Evolutionary conservation across 805 yeast genomes (phyloP), one percentile per base, ranked within the genome.

Genomic region (Candida endomychidarum): DNA sequence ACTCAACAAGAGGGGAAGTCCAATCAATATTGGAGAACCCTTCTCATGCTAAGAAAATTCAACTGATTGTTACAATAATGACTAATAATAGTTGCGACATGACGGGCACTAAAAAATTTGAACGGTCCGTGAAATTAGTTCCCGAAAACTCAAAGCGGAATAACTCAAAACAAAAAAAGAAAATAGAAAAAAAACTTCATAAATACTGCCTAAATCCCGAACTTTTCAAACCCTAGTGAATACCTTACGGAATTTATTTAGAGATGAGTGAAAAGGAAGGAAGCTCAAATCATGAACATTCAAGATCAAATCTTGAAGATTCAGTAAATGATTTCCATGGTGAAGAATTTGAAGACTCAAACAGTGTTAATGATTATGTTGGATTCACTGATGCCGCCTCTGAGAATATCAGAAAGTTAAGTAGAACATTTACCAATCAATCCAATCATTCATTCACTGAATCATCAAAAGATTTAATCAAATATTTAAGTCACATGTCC

Each of bases 401-500:
- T 50, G 25, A 53, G 48, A 42, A 34, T 12, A 12, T 51, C 44
- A 41, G 34, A 18, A 35, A 45, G 2, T 35, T 48, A 9, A 48
- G 49, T 21, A 45, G 63, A 29, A 46, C 46, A 7, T 31, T 42
- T 20, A 43, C 49, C n/a, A 42, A 40, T 15, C 47, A 40, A 22
- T 37, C 45, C 10, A 47, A 45, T 35, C 40, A 34, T 19, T 30
- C 36, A 26, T 38, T 38, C 37, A 14, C 27, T 7, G 45, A 43
- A 19, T 41, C 53, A 4, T 43, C 56, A n/a, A 40, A 41, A 16
- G 68, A 58, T 18, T 56, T 68, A 40, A 49, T 58, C 41, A 56
- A 54, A 38, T 67, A 67, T 32, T 58, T 78, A 45, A 61, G 79
- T 2, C 68, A 45, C 17, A 42, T 57, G 58, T 68, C 76, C 6